Evolutionary conservation across 116 monocot genomes (phyloP).

Genomic region (Iris pallida): DNA sequence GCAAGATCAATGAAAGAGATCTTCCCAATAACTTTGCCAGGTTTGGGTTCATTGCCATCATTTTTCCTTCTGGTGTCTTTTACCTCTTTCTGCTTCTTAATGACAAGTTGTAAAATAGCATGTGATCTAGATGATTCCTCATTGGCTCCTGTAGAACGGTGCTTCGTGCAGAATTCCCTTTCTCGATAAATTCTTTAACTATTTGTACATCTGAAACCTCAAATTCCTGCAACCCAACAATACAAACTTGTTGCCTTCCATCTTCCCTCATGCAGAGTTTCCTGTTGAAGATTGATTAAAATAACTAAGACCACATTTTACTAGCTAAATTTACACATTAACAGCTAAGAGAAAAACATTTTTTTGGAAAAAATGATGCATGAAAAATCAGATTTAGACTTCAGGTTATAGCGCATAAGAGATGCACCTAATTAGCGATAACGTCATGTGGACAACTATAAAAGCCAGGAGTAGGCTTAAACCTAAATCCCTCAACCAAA

Average conservation of each 20-base stretch:
- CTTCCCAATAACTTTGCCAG: slow-evolving; percentile 67
- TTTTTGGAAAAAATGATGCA: no score
- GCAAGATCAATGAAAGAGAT: slow-evolving; percentile 96
- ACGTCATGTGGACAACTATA: no score
- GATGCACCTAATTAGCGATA: no score
- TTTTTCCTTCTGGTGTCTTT: slow-evolving; percentile 47
- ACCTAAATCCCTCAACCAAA: no score
- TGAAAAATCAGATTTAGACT: no score
- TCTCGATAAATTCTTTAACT: slow-evolving; percentile 91
- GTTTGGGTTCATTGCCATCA: slow-evolving; percentile 53
- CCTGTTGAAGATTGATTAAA: slow-evolving; percentile 26
- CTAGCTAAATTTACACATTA: no score
- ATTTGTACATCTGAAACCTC: slow-evolving; percentile 89
- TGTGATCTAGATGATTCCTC: slow-evolving; percentile 95
- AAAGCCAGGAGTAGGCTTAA: no score
- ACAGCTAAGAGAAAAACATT: no score
- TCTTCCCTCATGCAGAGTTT: slow-evolving; percentile 94
- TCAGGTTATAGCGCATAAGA: no score
- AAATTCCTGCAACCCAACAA: slow-evolving; percentile 95
- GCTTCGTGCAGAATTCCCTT: slow-evolving; percentile 80
- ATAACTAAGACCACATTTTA: no score
- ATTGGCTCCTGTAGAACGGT: slow-evolving; percentile 90
- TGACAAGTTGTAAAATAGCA: slow-evolving; percentile 82
- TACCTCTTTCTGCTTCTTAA: slow-evolving; percentile 77
- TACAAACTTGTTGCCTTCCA: slow-evolving; percentile 91